Conservation (phyloP, 2,329 filamentous ascomycete species). For the Aspergillus aculeatinus region DNA sequence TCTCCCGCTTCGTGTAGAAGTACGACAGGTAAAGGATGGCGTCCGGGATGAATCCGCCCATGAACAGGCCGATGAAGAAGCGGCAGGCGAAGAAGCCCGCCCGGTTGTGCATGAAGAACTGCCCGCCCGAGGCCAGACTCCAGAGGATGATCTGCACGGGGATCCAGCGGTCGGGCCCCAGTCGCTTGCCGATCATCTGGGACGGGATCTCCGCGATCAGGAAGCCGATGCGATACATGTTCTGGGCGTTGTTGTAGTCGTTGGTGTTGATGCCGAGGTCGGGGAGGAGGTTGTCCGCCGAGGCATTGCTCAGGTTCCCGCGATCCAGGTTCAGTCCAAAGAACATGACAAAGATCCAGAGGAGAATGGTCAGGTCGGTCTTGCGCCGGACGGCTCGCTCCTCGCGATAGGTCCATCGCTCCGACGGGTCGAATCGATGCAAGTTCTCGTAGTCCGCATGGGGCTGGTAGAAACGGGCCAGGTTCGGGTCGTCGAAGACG, state of each 20-base stretch:
- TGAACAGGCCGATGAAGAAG: constrained; percentile 48
- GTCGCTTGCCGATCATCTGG: constrained; percentile 30
- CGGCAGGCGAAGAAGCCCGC: constrained; percentile 45
- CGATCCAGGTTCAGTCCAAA: constrained; percentile 30
- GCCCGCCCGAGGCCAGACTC: constrained; percentile 25
- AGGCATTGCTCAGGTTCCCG: constrained; percentile 27
- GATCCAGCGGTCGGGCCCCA: constrained; percentile 32
- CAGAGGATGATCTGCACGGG: constrained; percentile 32
- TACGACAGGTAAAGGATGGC: constrained; percentile 39
- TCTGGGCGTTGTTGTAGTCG: constrained; percentile 33
- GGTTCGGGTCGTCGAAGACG: constrained; percentile 46
- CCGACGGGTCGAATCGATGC: constrained; percentile 33
- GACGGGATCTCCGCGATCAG: constrained; percentile 33
- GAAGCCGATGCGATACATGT: constrained; percentile 30
- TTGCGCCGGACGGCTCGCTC: constrained; percentile 26
- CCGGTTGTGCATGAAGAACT: constrained; percentile 28
- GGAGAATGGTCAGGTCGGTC: constrained; percentile 35
- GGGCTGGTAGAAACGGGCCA: constrained; percentile 35
- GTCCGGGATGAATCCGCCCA: constrained; percentile 54
- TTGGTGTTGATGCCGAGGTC: constrained; percentile 32
- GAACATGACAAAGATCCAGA: constrained; percentile 51
- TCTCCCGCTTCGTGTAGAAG: constrained; percentile 38
- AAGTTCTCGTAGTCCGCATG: constrained; percentile 39
- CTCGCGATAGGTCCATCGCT: constrained; percentile 31
- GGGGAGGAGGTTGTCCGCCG: constrained; percentile 27